Percentiles rank a stretch among this genome's conserved stretches.
Evolutionary conservation across 2,329 filamentous ascomycete genomes (phyloP).

Genomic region (Ascochyta pisi): DNA sequence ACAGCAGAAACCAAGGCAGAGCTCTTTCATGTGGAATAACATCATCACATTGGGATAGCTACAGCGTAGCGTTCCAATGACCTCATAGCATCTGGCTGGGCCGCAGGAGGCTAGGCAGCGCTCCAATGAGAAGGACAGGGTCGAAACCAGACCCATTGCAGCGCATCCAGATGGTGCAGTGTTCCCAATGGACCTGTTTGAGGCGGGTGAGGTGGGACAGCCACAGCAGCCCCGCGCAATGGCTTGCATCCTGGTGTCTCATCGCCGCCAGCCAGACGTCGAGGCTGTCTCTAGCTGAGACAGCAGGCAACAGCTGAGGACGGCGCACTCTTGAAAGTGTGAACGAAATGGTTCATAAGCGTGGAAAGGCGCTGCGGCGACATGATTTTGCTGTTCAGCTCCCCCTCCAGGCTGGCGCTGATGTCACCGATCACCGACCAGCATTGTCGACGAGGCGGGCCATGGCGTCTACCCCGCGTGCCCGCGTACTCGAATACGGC

Average conservation of each 20-base stretch:
- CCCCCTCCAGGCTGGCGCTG: not conserved
- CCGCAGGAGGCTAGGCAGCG: conserved; percentile 26
- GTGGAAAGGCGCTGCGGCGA: not conserved
- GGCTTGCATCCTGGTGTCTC: conserved; percentile 1
- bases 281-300: not conserved
- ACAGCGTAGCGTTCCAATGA: conserved; percentile 12
- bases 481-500: not conserved
- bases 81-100: conserved; percentile 9
- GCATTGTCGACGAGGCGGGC: not conserved
- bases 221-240: conserved; percentile 9
- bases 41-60: conserved; percentile 25
- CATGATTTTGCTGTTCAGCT: not conserved
- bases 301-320: too few species aligned
- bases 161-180: not conserved
- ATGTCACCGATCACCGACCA: conserved; percentile 13
- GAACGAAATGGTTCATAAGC: too few species aligned
- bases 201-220: conserved; percentile 1
- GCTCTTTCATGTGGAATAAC: conserved; percentile 20
- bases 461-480: conserved; percentile 11
- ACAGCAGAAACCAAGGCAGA: conserved; percentile 33
- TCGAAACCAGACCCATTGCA: conserved; percentile 21
- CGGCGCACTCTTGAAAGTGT: too few species aligned
- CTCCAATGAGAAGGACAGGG: conserved; percentile 25
- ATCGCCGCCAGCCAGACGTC: not conserved
- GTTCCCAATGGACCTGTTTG: conserved; percentile 6